These are phyloP conservation scores for Populus hybrid DNA, from an alignment of 441 rosid genomes.

Conservation along the genomic window DNA sequence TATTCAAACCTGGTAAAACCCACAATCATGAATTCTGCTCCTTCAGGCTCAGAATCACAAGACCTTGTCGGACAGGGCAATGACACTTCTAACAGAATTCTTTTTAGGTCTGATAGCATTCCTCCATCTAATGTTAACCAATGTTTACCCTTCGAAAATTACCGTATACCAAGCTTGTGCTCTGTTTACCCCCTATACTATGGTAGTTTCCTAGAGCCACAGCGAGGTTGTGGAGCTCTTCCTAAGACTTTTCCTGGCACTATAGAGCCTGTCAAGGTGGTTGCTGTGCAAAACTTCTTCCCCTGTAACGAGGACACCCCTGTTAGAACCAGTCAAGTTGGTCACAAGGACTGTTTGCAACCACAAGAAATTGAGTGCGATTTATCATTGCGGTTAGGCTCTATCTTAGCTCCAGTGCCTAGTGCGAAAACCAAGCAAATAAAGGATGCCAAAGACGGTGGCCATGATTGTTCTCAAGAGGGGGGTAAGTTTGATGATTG, in stretches of 20 bases:
- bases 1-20: conserved; percentile 37
- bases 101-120: conserved; percentile 23
- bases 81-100: conserved; percentile 25
- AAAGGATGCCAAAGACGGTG: conserved; percentile 19
- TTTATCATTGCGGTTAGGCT: conserved; percentile 71
- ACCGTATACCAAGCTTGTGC: conserved; percentile 21
- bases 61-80: conserved; percentile 12
- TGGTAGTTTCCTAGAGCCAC: conserved; percentile 28
- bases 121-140: conserved; percentile 17
- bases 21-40: conserved; percentile 16
- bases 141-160: conserved; percentile 18
- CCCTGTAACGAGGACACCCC: conserved; percentile 12
- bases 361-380: conserved; percentile 47
- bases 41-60: conserved; percentile 15
- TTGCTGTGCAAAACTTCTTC: conserved; percentile 14
- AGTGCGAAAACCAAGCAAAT: conserved; percentile 8
- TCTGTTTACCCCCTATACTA: conserved; percentile 63
- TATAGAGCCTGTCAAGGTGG: conserved; percentile 30
- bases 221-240: conserved; percentile 17
- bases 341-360: conserved; percentile 21
- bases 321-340: conserved; percentile 12
- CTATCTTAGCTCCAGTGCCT: conserved; percentile 28
- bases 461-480: conserved; percentile 26
- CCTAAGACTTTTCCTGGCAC: conserved; percentile 27
- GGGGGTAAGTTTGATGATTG: conserved; percentile 27